A percentile compares a stretch with the other conserved stretches of the same genome.
These are phyloP conservation scores for Paecilomyces sp. DNA, from an alignment of 2,329 filamentous ascomycete genomes.

Conservation along the genomic window DNA sequence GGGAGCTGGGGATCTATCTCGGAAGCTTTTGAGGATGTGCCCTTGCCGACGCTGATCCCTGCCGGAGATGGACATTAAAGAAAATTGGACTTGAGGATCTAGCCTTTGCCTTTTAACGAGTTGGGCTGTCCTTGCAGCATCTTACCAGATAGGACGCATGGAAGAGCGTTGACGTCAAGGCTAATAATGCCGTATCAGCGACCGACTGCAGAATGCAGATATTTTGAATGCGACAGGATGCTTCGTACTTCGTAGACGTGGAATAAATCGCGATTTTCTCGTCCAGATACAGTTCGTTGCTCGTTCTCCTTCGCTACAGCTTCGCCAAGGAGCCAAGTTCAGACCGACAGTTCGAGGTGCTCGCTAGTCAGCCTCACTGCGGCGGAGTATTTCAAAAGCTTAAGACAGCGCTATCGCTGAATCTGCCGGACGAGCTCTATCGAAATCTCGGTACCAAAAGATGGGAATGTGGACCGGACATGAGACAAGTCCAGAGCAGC, in stretches of 20 bases:
- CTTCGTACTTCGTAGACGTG: neutral
- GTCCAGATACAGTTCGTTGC: neutral
- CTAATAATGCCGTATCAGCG: neutral
- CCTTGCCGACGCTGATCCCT: neutral
- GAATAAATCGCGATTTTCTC: neutral
- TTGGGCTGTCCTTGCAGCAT: neutral
- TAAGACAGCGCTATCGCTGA: neutral
- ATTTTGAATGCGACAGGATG: neutral
- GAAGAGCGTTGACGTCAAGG: neutral
- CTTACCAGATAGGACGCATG: neutral
- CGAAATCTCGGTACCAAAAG: neutral
- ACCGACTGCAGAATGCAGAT: neutral
- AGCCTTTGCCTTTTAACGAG: neutral
- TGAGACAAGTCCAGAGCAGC: neutral
- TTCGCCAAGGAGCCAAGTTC: neutral
- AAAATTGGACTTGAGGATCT: neutral
- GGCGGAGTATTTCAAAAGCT: neutral
- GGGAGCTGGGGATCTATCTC: neutral
- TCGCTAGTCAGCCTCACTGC: neutral
- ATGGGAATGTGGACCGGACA: neutral
- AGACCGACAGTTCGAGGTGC: neutral
- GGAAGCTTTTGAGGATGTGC: neutral
- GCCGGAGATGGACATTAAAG: neutral
- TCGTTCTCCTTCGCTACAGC: neutral
- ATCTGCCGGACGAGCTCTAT: neutral